These are phyloP conservation scores for Amanita pallidorosea DNA, from an alignment of 768 basidiomycete species.

Conservation along the genomic window DNA sequence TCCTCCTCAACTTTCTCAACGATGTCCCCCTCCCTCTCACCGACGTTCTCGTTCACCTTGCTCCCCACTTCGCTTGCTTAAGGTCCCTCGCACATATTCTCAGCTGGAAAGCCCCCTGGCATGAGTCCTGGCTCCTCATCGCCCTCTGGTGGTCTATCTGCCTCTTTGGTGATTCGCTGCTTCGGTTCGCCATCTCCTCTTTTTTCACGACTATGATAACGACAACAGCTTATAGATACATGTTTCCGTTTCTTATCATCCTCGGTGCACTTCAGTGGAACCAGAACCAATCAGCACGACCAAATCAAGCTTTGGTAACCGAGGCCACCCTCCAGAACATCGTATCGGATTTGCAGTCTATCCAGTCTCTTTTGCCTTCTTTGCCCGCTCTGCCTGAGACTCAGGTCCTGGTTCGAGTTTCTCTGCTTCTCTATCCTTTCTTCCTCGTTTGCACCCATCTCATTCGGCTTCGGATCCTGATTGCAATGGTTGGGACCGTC, in stretches of 20 bases:
- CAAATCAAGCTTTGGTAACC: conserved; percentile 25
- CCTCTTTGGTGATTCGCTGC: conserved; percentile 38
- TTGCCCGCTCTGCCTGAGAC: conserved; percentile 19
- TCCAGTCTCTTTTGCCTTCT: conserved; percentile 48
- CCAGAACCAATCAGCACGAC: conserved; percentile 14
- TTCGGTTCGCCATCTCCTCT: conserved; percentile 25
- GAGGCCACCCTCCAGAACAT: conserved; percentile 43
- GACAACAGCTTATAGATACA: neutral
- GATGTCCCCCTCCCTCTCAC: conserved; percentile 54
- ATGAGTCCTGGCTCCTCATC: conserved; percentile 57
- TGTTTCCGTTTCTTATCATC: conserved; percentile 42
- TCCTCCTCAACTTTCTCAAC: conserved; percentile 38
- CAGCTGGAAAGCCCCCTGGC: conserved; percentile 48
- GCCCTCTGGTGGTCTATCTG: conserved; percentile 73
- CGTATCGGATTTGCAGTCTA: conserved; percentile 54
- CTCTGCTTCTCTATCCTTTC: conserved; percentile 46
- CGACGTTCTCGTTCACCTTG: conserved; percentile 49
- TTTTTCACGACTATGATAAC: conserved; percentile 5
- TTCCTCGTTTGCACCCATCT: conserved; percentile 57
- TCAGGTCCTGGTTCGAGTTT: conserved; percentile 39
- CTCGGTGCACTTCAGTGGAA: conserved; percentile 18
- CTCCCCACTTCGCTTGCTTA: conserved; percentile 35
- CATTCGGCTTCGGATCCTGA: conserved; percentile 49
- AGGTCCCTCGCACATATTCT: conserved; percentile 36
- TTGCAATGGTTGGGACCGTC: conserved; percentile 49